Evolutionary conservation across 73 alveolate species (phyloP).

Genomic region (Halteria grandinella): DNA sequence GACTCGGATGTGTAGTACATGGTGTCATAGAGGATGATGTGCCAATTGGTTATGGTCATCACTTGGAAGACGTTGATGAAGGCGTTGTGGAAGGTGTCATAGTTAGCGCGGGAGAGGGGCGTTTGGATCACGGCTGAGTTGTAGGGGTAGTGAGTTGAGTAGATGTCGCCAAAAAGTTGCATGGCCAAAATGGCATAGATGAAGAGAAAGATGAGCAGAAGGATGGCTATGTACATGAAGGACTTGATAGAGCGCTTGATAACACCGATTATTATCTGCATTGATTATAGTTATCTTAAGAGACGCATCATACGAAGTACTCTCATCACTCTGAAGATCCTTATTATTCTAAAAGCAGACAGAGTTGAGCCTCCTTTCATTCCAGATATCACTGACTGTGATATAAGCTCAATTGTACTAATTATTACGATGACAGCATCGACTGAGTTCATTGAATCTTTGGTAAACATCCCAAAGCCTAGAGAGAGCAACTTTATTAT

Average conservation of each 20-base stretch:
- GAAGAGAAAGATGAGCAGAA: constrained; percentile 43
- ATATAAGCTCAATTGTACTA: constrained; percentile 36
- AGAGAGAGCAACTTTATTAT: constrained; percentile 8
- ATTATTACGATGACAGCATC: constrained; percentile 56
- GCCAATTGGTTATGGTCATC: constrained; percentile 87
- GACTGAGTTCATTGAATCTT: constrained; percentile 67
- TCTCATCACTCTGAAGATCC: constrained; percentile 67
- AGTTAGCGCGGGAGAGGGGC: constrained; percentile 26
- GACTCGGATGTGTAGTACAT: constrained; percentile 21
- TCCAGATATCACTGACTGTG: neutral
- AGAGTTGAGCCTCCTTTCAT: neutral
- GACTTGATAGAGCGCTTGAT: constrained; percentile 49
- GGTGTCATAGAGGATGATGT: constrained; percentile 63
- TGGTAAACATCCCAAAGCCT: constrained; percentile 44
- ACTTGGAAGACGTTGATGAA: constrained; percentile 78
- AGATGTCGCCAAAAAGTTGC: constrained; percentile 60
- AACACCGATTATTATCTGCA: constrained; percentile 68
- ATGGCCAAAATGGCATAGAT: constrained; percentile 60
- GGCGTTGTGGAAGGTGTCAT: constrained; percentile 77
- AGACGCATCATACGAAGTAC: constrained; percentile 71
- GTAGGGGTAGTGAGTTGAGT: neutral
- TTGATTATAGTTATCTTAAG: constrained; percentile 61
- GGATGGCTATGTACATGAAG: constrained; percentile 46
- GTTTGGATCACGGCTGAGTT: neutral
- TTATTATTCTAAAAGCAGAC: constrained; percentile 51